Conservation (phyloP, 1,139 yeast species). For the Williopsis jadinii region DNA sequence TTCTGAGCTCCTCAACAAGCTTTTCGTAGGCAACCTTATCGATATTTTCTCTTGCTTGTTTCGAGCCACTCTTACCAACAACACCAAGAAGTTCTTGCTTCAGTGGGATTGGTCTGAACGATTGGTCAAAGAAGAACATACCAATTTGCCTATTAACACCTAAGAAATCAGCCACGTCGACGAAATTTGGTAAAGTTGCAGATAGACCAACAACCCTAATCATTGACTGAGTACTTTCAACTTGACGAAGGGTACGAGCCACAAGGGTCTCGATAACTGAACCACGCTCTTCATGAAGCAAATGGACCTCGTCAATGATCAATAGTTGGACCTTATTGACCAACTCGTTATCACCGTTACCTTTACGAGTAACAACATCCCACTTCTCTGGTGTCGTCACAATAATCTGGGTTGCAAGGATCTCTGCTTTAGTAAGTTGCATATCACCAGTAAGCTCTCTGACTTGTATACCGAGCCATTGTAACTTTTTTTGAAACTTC, state of each 20-base stretch:
- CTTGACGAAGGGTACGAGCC: slow-evolving; percentile 91
- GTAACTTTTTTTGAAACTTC: slow-evolving; percentile 69
- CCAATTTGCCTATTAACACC: slow-evolving; percentile 89
- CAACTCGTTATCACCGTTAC: slow-evolving; percentile 72
- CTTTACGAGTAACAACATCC: slow-evolving; percentile 96
- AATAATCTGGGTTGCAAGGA: slow-evolving; percentile 77
- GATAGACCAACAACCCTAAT: slow-evolving; percentile 94
- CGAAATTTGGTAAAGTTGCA: slow-evolving; percentile 89
- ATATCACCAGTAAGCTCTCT: slow-evolving; percentile 95
- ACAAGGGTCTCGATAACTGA: slow-evolving; percentile 94
- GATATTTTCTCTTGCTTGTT: slow-evolving; percentile 66
- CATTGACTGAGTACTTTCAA: slow-evolving; percentile 89
- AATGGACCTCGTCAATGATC: slow-evolving; percentile 93
- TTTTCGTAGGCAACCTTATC: slow-evolving; percentile 77
- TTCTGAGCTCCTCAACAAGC: slow-evolving; percentile 53
- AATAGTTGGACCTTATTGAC: slow-evolving; percentile 79
- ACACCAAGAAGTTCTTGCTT: slow-evolving; percentile 87
- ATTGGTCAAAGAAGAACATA: slow-evolving; percentile 88
- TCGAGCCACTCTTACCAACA: slow-evolving; percentile 73
- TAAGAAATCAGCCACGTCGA: slow-evolving; percentile 92
- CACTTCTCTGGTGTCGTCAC: slow-evolving; percentile 98
- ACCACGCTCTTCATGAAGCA: slow-evolving; percentile 96
- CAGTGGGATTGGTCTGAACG: slow-evolving; percentile 91
- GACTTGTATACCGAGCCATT: slow-evolving; percentile 81
- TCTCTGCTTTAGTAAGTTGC: slow-evolving; percentile 84